Percentiles rank a stretch among this genome's conserved stretches.
phyloP scores from a whole-genome alignment of 768 basidiomycete species.

The Pulveroboletus ravenelii region DNA sequence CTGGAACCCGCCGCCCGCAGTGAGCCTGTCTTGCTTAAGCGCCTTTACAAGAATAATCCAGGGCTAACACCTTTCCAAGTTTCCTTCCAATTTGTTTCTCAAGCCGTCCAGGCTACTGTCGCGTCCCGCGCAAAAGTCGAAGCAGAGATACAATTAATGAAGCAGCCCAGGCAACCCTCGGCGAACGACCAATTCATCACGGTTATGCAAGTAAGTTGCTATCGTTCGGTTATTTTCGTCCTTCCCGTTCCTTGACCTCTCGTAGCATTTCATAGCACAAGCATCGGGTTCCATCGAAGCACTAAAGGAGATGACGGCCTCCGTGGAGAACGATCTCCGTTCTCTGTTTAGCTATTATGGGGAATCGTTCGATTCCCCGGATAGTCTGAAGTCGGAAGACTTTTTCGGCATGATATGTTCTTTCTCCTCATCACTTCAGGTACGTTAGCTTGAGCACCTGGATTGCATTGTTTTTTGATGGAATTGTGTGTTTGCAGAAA shows the following conservation, averaged over 20 bases:
- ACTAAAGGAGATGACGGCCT: constrained; percentile 52
- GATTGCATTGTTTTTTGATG: neutral
- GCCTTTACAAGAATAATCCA: neutral
- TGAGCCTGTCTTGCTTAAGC: constrained; percentile 24
- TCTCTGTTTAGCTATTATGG: constrained; percentile 71
- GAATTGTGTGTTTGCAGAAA: constrained; percentile 42
- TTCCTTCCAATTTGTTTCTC: constrained; percentile 60
- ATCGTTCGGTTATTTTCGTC: neutral
- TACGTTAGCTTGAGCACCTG: constrained; percentile 20
- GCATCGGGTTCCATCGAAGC: constrained; percentile 56
- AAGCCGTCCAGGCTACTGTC: constrained; percentile 55
- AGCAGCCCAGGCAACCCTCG: constrained; percentile 27
- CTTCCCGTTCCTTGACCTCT: neutral
- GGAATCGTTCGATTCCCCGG: constrained; percentile 59
- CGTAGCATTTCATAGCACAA: constrained; percentile 29
- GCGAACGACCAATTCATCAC: constrained; percentile 57
- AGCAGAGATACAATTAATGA: constrained; percentile 47
- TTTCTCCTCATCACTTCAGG: constrained; percentile 72
- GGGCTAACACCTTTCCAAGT: constrained; percentile 40
- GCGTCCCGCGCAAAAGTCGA: constrained; percentile 54
- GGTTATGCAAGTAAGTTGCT: constrained; percentile 60
- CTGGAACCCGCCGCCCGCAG: constrained; percentile 81
- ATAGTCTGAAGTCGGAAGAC: constrained; percentile 72
- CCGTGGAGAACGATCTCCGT: constrained; percentile 57
- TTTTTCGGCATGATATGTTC: constrained; percentile 74